Conservation (phyloP, 2,329 filamentous ascomycete species). For the Botrytis tulipae region DNA sequence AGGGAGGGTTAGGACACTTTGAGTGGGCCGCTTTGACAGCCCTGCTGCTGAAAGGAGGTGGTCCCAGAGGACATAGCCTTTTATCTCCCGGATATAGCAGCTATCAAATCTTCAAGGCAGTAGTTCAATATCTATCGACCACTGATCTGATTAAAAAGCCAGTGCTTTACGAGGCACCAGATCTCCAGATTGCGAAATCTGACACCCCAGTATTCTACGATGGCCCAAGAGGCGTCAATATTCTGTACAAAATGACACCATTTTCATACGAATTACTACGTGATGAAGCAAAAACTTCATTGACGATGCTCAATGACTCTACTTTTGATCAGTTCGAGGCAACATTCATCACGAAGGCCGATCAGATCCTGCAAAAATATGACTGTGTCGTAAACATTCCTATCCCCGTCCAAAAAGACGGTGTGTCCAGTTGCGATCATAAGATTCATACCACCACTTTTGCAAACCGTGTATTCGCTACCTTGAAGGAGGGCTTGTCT, state of each 20-base stretch:
- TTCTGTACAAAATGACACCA: constrained; percentile 85
- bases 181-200: constrained; percentile 45
- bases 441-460: constrained; percentile 39
- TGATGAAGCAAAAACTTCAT: constrained; percentile 70
- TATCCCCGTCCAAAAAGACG: constrained; percentile 12
- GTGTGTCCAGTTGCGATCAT: constrained; percentile 32
- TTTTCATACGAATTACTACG: constrained; percentile 78
- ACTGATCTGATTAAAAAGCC: constrained; percentile 70
- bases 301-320: constrained; percentile 72
- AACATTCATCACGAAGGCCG: constrained; percentile 70
- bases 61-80: constrained; percentile 65
- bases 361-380: constrained; percentile 54
- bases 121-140: constrained; percentile 79
- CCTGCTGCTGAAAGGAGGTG: constrained; percentile 75
- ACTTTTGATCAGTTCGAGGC: constrained; percentile 77
- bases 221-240: constrained; percentile 68
- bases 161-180: constrained; percentile 48
- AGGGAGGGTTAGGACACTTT: constrained; percentile 87
- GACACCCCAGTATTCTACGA: constrained; percentile 75
- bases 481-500: constrained; percentile 69
- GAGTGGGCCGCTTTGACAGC: constrained; percentile 85
- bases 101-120: constrained; percentile 92
- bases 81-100: constrained; percentile 81
- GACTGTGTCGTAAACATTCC: constrained; percentile 47
- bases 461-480: constrained; percentile 58